A percentile compares a stretch with the other conserved stretches of the same genome.
phyloP scores from a whole-genome alignment of 495 filamentous ascomycete genomes.

The Penicillium mononematosum region DNA sequence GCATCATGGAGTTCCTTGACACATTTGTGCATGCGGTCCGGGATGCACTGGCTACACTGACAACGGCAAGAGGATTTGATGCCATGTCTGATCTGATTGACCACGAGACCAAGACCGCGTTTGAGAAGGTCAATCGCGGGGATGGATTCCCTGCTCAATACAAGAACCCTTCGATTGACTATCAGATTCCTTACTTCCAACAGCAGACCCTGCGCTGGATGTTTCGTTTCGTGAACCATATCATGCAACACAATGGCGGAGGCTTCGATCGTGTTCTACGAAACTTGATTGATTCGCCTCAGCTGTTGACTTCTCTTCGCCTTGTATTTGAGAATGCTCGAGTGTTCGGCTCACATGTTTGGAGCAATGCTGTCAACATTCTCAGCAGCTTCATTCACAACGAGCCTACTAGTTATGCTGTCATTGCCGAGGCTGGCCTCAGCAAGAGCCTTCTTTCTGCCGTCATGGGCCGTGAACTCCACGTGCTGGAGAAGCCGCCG shows the following conservation, averaged over 20 bases:
- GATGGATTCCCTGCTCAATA: slow-evolving; percentile 73
- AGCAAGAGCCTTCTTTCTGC: slow-evolving; percentile 79
- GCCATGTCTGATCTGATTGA: slow-evolving; percentile 80
- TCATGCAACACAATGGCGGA: slow-evolving; percentile 82
- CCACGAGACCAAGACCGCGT: slow-evolving; percentile 71
- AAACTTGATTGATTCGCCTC: slow-evolving; percentile 91
- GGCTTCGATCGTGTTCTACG: slow-evolving; percentile 85
- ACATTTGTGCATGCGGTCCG: slow-evolving; percentile 77
- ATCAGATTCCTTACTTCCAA: slow-evolving; percentile 85
- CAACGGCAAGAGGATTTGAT: slow-evolving; percentile 77
- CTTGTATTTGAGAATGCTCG: slow-evolving; percentile 75
- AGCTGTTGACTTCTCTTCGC: slow-evolving; percentile 72
- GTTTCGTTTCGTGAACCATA: slow-evolving; percentile 93
- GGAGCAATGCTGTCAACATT: slow-evolving; percentile 88
- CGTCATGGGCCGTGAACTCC: slow-evolving; percentile 58
- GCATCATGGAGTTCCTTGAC: slow-evolving; percentile 81
- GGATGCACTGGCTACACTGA: slow-evolving; percentile 76
- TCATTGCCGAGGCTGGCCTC: slow-evolving; percentile 90
- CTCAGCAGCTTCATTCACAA: slow-evolving; percentile 97
- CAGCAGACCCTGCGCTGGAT: slow-evolving; percentile 91
- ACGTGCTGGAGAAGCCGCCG: slow-evolving; percentile 33
- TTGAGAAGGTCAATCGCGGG: slow-evolving; percentile 60
- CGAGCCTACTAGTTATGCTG: slow-evolving; percentile 94
- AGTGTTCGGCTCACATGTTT: slow-evolving; percentile 85
- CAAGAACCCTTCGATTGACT: slow-evolving; percentile 82